phyloP scores from a whole-genome alignment of 495 filamentous ascomycete genomes.

The Penicillium lagena region DNA sequence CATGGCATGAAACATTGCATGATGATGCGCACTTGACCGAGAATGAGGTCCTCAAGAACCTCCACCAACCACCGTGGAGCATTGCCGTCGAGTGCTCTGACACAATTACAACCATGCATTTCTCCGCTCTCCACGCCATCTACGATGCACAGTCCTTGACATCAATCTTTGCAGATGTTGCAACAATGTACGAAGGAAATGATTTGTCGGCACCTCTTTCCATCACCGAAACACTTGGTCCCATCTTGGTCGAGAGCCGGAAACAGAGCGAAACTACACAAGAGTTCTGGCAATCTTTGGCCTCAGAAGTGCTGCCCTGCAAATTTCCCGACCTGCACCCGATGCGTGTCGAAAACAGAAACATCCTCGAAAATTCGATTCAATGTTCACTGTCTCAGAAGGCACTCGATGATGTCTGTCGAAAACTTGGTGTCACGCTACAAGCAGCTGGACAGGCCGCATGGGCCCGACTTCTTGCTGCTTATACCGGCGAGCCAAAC shows the following conservation, averaged over 20 bases:
- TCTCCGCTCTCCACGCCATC: constrained; percentile 65
- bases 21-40: constrained; percentile 6
- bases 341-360: constrained; percentile 31
- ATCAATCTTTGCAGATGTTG: constrained; percentile 51
- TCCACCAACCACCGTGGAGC: constrained; percentile 43
- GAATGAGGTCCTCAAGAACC: constrained; percentile 19
- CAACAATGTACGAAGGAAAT: constrained; percentile 24
- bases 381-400: constrained; percentile 26
- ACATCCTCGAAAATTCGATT: constrained; percentile 31
- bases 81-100: constrained; percentile 26
- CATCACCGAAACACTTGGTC: constrained; percentile 38
- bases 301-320: constrained; percentile 46
- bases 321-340: constrained; percentile 67
- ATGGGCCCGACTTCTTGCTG: constrained; percentile 63
- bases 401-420: constrained; percentile 47
- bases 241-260: constrained; percentile 43
- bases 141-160: constrained; percentile 71
- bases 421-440: constrained; percentile 52
- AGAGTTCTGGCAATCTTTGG: constrained; percentile 55
- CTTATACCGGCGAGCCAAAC: constrained; percentile 62
- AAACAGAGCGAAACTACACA: constrained; percentile 26
- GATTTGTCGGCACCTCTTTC: constrained; percentile 7
- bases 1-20: constrained; percentile 33
- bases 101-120: constrained; percentile 23
- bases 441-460: constrained; percentile 68